These are phyloP conservation scores for Selaginella tamariscina DNA, from an alignment of 75 land plant species.

Conservation along the genomic window DNA sequence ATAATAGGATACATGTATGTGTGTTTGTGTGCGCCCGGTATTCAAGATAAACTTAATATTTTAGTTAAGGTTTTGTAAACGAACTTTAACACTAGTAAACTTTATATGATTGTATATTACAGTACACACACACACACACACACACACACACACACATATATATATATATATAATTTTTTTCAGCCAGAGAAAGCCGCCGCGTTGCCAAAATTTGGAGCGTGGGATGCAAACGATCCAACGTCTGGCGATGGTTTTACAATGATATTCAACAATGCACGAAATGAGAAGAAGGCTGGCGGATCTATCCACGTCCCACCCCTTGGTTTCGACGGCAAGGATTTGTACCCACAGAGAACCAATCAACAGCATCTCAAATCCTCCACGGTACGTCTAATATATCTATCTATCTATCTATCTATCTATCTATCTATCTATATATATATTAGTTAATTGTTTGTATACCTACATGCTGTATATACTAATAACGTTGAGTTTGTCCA, in stretches of 20 bases:
- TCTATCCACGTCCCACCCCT: conserved; percentile 16
- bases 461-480: no score
- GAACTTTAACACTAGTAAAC: no score
- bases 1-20: no score
- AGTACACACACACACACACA: no score
- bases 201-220: conserved; percentile 35
- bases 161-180: neutral
- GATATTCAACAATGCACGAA: conserved; percentile 27
- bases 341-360: neutral
- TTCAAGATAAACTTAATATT: no score
- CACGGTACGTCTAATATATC: neutral
- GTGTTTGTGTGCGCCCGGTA: no score
- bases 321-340: neutral
- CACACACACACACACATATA: no score
- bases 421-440: no score
- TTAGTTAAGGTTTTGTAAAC: no score
- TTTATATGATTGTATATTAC: no score
- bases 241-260: conserved; percentile 34
- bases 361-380: neutral
- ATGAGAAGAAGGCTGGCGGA: conserved; percentile 30
- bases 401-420: neutral
- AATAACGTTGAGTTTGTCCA: no score
- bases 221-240: conserved; percentile 29
- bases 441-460: no score
- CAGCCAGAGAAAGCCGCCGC: conserved; percentile 20